Evolutionary conservation across 1,284 basidiomycete genomes (phyloP).

Genomic region (Ceratobasidium sp.): DNA sequence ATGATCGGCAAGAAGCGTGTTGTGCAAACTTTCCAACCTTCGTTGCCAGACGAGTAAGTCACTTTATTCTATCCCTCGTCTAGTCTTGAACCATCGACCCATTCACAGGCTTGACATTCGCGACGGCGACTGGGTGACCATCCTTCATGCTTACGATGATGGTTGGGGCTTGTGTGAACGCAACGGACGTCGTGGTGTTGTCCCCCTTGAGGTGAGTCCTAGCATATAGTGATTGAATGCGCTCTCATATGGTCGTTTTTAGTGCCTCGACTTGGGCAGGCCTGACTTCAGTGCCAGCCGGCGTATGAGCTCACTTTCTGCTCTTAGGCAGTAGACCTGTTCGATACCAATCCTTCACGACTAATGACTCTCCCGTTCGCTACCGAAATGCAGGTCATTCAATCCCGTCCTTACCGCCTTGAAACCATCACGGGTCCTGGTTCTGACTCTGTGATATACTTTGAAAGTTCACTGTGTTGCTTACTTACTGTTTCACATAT

Average conservation of each 20-base stretch:
- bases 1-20: conserved; percentile 33
- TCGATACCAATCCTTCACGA: background rate
- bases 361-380: background rate
- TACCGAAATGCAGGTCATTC: conserved; percentile 33
- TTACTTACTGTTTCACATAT: background rate
- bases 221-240: background rate
- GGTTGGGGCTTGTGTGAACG: conserved; percentile 42
- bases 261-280: conserved; percentile 40
- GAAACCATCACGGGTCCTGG: conserved; percentile 25
- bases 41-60: conserved; percentile 42
- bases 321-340: conserved; percentile 23
- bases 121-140: conserved; percentile 40
- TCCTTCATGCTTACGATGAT: conserved; percentile 41
- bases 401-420: conserved; percentile 30
- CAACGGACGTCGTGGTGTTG: conserved; percentile 40
- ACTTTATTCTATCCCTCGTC: background rate
- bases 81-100: background rate
- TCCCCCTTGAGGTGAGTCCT: conserved; percentile 32
- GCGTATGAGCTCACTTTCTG: conserved; percentile 37
- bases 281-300: conserved; percentile 37
- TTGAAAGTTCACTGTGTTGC: conserved; percentile 22
- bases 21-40: conserved; percentile 41
- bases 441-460: conserved; percentile 13
- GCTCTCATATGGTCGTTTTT: background rate
- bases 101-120: conserved; percentile 28